Conservation (phyloP, 768 basidiomycete species). For the Daedaleopsis nitida region DNA sequence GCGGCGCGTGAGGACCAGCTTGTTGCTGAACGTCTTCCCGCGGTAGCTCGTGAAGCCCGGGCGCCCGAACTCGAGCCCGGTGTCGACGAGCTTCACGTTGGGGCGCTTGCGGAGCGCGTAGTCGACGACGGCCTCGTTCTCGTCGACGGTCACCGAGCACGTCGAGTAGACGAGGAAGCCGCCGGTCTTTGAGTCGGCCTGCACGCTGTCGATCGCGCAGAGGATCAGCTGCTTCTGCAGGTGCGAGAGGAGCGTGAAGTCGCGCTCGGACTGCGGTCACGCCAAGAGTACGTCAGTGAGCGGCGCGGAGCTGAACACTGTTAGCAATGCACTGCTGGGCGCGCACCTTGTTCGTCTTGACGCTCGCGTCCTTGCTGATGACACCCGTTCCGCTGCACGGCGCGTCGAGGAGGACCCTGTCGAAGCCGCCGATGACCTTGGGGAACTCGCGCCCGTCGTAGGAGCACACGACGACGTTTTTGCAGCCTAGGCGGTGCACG, state of each 20-base stretch:
- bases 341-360: conserved; percentile 96
- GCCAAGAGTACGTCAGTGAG: conserved; percentile 1
- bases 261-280: conserved; percentile 75
- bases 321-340: background rate
- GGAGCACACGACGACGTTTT: conserved; percentile 95
- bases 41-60: conserved; percentile 90
- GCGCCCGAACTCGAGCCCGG: conserved; percentile 90
- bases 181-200: conserved; percentile 86
- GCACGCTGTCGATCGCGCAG: conserved; percentile 96
- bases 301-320: background rate
- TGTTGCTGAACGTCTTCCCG: conserved; percentile 86
- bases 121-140: conserved; percentile 97
- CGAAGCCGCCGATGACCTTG: conserved; percentile 98
- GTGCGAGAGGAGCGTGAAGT: conserved; percentile 95
- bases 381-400: conserved; percentile 99
- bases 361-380: conserved; percentile 95
- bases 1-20: conserved; percentile 77
- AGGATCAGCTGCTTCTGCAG: conserved; percentile 98
- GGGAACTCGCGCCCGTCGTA: conserved; percentile 98
- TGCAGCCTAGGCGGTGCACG: conserved; percentile 95
- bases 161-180: conserved; percentile 98
- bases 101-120: conserved; percentile 96
- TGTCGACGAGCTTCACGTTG: conserved; percentile 88
- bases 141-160: conserved; percentile 96
- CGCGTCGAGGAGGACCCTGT: conserved; percentile 94